phyloP scores from a whole-genome alignment of 345 rosid species.

The Cardamine resedifolia region DNA sequence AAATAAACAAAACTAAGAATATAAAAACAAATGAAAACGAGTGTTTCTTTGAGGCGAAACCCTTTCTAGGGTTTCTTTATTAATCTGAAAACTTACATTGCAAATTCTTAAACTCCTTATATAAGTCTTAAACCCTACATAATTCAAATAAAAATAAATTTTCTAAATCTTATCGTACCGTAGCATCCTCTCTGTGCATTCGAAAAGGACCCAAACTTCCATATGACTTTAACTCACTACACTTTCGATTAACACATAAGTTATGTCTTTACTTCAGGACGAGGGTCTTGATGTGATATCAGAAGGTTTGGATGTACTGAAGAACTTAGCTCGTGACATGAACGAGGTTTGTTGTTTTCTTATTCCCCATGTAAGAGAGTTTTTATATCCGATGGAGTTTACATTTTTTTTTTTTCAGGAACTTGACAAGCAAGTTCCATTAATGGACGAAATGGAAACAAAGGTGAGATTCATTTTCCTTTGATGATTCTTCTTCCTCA shows the following conservation, averaged over 20 bases:
- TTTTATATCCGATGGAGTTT: constrained; percentile 4
- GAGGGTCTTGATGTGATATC: constrained; percentile 42
- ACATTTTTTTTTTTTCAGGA: constrained; percentile 51
- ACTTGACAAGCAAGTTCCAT: constrained; percentile 44
- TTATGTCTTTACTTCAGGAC: constrained; percentile 44
- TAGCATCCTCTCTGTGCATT: background rate
- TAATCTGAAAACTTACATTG: no score
- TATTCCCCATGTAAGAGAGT: background rate
- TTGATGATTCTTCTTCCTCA: background rate
- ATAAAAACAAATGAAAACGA: no score
- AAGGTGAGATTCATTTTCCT: constrained; percentile 49
- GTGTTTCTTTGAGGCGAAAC: background rate
- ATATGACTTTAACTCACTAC: background rate
- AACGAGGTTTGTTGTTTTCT: constrained; percentile 56
- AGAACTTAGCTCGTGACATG: constrained; percentile 43
- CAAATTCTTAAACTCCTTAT: no score
- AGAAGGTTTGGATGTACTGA: constrained; percentile 36
- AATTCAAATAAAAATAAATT: background rate
- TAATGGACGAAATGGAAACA: constrained; percentile 71
- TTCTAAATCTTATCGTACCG: no score
- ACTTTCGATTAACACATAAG: background rate
- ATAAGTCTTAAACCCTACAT: background rate
- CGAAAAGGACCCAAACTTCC: background rate
- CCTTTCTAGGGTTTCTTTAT: no score
- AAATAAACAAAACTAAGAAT: background rate